Evolutionary conservation across 495 filamentous ascomycete genomes (phyloP).

Genomic region (Hypoxylon crocopeplum): DNA sequence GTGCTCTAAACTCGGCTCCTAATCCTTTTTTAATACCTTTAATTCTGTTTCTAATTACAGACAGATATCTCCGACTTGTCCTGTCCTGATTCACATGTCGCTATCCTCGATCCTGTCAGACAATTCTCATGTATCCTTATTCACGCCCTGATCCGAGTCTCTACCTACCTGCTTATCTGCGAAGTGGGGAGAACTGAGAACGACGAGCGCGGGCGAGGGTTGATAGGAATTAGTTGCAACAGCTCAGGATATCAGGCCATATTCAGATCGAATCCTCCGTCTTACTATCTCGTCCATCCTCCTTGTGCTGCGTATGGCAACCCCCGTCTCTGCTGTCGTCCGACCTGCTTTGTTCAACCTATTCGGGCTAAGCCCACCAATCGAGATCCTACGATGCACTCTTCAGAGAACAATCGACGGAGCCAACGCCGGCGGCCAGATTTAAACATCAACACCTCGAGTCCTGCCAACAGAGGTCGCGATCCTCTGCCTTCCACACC

Average conservation of each 20-base stretch:
- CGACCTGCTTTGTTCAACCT: slow-evolving; percentile 22
- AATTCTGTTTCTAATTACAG: slow-evolving; percentile 15
- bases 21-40: slow-evolving; percentile 17
- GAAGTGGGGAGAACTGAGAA: too few relatives aligned
- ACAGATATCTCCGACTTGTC: slow-evolving; percentile 15
- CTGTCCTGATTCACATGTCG: slow-evolving; percentile 3
- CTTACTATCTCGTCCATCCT: slow-evolving; percentile 3
- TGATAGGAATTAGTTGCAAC: slow-evolving; percentile 10
- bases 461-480: slow-evolving; percentile 21
- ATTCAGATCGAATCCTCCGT: slow-evolving; percentile 7
- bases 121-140: too few relatives aligned
- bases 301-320: slow-evolving; percentile 36
- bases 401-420: slow-evolving; percentile 41
- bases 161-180: too few relatives aligned
- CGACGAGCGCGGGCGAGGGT: neutral
- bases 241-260: neutral
- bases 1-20: slow-evolving; percentile 15
- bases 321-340: slow-evolving; percentile 33
- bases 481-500: slow-evolving; percentile 37
- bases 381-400: slow-evolving; percentile 37
- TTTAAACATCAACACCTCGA: slow-evolving; percentile 39
- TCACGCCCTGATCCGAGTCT: too few relatives aligned
- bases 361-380: slow-evolving; percentile 24
- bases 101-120: too few relatives aligned
- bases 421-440: slow-evolving; percentile 40